These are phyloP conservation scores for Biancaea sappan DNA, from an alignment of 306 rosid genomes.

Conservation along the genomic window DNA sequence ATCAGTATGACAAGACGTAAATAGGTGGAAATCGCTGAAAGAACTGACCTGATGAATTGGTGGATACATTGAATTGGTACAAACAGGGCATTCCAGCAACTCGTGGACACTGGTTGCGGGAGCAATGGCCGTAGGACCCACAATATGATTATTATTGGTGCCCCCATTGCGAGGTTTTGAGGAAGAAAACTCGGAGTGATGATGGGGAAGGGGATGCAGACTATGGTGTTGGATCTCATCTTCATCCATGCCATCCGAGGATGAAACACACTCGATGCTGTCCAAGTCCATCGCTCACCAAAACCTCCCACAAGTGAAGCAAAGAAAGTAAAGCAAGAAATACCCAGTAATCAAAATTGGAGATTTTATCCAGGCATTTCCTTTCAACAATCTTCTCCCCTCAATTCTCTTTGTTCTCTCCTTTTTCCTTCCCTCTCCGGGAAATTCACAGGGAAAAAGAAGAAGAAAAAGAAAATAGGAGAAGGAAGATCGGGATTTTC, in stretches of 20 bases:
- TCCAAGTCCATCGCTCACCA: slow-evolving; percentile 72
- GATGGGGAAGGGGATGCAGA: slow-evolving; percentile 58
- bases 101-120: slow-evolving; percentile 98
- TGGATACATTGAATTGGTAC: slow-evolving; percentile 97
- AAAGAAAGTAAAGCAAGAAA: background rate
- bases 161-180: slow-evolving; percentile 68
- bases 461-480: slow-evolving; percentile 30
- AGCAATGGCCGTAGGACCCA: slow-evolving; percentile 60
- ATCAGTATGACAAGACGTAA: background rate
- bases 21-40: background rate
- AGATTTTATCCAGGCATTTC: slow-evolving; percentile 39
- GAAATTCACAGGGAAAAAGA: slow-evolving; percentile 11
- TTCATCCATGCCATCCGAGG: slow-evolving; percentile 78
- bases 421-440: slow-evolving; percentile 15
- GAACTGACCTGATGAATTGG: slow-evolving; percentile 86
- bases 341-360: slow-evolving; percentile 43
- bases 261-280: slow-evolving; percentile 86
- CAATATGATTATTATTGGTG: slow-evolving; percentile 36
- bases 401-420: slow-evolving; percentile 28
- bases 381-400: slow-evolving; percentile 20
- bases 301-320: slow-evolving; percentile 23
- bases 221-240: slow-evolving; percentile 78
- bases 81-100: slow-evolving; percentile 92
- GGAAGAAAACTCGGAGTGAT: slow-evolving; percentile 72
- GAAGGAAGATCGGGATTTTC: slow-evolving; percentile 33